Base-by-base conservation (phyloP, 306 rosid genomes). In the Prunus kanzakura region DNA sequence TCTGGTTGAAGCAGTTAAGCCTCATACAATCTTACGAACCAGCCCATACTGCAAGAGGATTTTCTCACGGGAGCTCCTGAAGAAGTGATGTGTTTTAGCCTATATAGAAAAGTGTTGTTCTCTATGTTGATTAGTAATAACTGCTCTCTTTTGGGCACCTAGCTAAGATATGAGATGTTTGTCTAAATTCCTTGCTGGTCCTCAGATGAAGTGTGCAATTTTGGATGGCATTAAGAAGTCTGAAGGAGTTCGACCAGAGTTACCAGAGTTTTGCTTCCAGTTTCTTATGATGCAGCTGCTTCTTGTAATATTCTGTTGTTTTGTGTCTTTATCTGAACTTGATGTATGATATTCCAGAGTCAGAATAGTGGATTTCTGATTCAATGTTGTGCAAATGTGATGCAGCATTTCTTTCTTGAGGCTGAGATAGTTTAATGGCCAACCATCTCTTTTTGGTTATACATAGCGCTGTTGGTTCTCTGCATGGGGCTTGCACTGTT, bases 1-100 rank as follows among this genome's bases (percentile, higher is more conserved):
- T 23, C 73, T 92, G 78, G 89, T 82, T 69, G 88, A 86, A 68
- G 88, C 86, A 4, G 79, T 88, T 35, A 80, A 73, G 46, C 74
- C 82, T 43, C 69, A 86, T 84, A 79, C 80, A 66, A 75, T 68
- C 16, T 60, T 92, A 72, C 89, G 88, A 54, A 80, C 87, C 64
- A 88, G 91, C 72, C 96, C 96, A 13, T 89, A 82, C 80, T 88
- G 91, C 89, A 92, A 89, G 85, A 88, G 88, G 86, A 88, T 89
- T 75, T 89, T 89, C 84, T 82, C 89, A 0, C 76, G 73, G 63
- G 81, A 62, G 58, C 73, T 84, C 5, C 85, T 84, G n/a, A 86
- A 80, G 84, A 87, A 85, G 80, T 91, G 74, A 89, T 46, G 72
- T 68, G 67, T 35, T 63, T 41, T 23, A 11, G 30, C 43, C 67